Evolutionary conservation across 371 early-diverging fungal genomes (phyloP).

Genomic region (Mucor mucedo): DNA sequence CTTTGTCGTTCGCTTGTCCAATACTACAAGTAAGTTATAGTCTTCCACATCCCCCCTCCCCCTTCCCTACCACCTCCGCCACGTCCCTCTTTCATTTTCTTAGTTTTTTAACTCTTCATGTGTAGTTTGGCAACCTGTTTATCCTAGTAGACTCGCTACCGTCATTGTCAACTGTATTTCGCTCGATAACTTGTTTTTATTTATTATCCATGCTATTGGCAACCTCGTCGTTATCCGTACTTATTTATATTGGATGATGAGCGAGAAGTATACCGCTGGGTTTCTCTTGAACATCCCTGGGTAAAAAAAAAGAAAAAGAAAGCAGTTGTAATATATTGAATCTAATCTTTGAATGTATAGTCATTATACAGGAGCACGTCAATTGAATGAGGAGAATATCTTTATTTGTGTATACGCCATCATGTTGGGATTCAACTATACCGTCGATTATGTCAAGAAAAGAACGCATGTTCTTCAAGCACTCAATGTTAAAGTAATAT

Average conservation of each 20-base stretch:
- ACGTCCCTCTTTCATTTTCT: too few species aligned
- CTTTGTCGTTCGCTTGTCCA: background rate
- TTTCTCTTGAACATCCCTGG: constrained; percentile 21
- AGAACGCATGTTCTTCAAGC: constrained; percentile 37
- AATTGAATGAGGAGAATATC: constrained; percentile 49
- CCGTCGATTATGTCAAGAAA: constrained; percentile 33
- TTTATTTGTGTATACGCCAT: constrained; percentile 45
- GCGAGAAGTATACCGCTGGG: constrained; percentile 17
- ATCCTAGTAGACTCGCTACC: constrained; percentile 20
- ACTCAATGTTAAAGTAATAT: constrained; percentile 47
- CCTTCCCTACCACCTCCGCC: too few species aligned
- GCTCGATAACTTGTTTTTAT: constrained; percentile 12
- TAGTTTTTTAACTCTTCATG: background rate
- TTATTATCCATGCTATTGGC: constrained; percentile 5
- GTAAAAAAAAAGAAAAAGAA: constrained; percentile 6
- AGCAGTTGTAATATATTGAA: too few species aligned
- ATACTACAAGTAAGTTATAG: constrained; percentile 10
- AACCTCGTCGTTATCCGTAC: constrained; percentile 10
- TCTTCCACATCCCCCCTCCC: too few species aligned
- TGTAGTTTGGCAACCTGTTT: constrained; percentile 21
- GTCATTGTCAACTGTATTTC: constrained; percentile 6
- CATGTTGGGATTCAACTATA: constrained; percentile 39
- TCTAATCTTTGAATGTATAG: constrained; percentile 4
- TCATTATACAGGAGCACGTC: constrained; percentile 41
- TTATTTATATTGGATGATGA: constrained; percentile 21